Conservation (phyloP, 1,284 basidiomycete genomes). For the Trichosporon faecale region DNA sequence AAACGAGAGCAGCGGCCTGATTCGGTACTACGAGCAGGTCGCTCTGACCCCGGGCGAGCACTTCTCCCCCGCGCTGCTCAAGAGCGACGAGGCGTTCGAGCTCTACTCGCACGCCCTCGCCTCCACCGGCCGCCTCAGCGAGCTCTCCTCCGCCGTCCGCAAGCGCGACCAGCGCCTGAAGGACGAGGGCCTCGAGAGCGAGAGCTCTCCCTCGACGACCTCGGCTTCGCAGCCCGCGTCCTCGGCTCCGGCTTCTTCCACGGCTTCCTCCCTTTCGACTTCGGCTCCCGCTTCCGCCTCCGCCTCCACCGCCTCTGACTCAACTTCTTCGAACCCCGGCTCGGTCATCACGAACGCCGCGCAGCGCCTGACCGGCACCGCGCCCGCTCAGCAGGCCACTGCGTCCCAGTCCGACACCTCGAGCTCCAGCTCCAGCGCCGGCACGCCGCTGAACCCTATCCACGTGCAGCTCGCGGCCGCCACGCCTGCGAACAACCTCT, state of each 20-base stretch:
- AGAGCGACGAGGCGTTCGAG: slow-evolving; percentile 36
- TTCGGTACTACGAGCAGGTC: slow-evolving; percentile 43
- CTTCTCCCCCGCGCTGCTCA: slow-evolving; percentile 32
- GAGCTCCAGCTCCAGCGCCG: slow-evolving; percentile 20
- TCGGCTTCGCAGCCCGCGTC: not conserved
- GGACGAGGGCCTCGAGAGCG: slow-evolving; percentile 1
- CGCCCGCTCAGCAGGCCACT: slow-evolving; percentile 46
- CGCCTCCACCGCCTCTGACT: slow-evolving; percentile 38
- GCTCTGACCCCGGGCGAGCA: slow-evolving; percentile 27
- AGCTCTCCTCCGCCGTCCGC: slow-evolving; percentile 33
- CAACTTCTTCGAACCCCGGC: not conserved
- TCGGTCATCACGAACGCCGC: slow-evolving; percentile 21
- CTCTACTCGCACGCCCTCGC: slow-evolving; percentile 40
- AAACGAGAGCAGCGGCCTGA: slow-evolving; percentile 36
- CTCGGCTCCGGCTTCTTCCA: slow-evolving; percentile 7
- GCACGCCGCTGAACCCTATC: slow-evolving; percentile 45
- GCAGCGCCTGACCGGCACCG: slow-evolving; percentile 8
- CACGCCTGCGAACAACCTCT: slow-evolving; percentile 34
- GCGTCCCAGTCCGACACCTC: not conserved
- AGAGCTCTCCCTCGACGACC: not conserved
- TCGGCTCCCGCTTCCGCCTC: not conserved
- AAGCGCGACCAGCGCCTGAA: slow-evolving; percentile 33
- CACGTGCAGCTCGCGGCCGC: slow-evolving; percentile 48
- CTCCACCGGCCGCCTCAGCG: slow-evolving; percentile 33
- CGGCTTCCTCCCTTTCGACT: slow-evolving; percentile 38